Evolutionary conservation across 208 protist genomes (phyloP).

Genomic region (Naegleria gruberi): DNA sequence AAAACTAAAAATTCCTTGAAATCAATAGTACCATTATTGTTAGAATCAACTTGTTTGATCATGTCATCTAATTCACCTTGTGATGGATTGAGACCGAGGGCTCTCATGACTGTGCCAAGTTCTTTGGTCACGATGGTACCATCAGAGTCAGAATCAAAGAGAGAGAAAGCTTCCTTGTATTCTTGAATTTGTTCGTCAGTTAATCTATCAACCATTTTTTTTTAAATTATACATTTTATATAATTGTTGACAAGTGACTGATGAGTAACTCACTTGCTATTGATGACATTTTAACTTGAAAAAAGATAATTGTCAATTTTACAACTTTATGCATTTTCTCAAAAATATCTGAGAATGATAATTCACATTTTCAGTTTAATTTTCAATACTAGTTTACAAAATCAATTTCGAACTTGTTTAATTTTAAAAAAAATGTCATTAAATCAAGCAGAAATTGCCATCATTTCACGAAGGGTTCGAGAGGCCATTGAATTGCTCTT

Average conservation of each 20-base stretch:
- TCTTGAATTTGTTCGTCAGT: conserved; percentile 98
- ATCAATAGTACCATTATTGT: conserved; percentile 76
- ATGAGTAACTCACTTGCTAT: too few species aligned
- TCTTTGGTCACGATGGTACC: conserved; percentile 96
- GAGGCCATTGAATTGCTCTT: too few species aligned
- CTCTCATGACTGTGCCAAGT: conserved; percentile 97
- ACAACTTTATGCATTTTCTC: too few species aligned
- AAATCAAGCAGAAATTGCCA: too few species aligned
- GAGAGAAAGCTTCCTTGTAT: conserved; percentile 98
- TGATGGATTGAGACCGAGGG: conserved; percentile 75
- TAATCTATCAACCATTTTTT: conserved; percentile 59
- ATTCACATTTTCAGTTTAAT: too few species aligned
- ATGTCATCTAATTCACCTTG: conserved; percentile 74
- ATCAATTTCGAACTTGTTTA: too few species aligned
- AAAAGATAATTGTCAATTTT: too few species aligned
- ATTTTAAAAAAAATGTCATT: too few species aligned
- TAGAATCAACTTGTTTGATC: conserved; percentile 78
- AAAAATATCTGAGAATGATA: too few species aligned
- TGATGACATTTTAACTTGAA: too few species aligned
- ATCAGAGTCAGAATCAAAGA: conserved; percentile 98
- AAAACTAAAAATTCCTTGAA: conserved; percentile 53
- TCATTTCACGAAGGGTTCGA: too few species aligned
- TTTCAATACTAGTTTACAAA: too few species aligned
- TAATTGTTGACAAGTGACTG: background rate
- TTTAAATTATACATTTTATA: background rate